Conservation (phyloP, 75 land plant genomes). For the Selaginella moellendorffii region DNA sequence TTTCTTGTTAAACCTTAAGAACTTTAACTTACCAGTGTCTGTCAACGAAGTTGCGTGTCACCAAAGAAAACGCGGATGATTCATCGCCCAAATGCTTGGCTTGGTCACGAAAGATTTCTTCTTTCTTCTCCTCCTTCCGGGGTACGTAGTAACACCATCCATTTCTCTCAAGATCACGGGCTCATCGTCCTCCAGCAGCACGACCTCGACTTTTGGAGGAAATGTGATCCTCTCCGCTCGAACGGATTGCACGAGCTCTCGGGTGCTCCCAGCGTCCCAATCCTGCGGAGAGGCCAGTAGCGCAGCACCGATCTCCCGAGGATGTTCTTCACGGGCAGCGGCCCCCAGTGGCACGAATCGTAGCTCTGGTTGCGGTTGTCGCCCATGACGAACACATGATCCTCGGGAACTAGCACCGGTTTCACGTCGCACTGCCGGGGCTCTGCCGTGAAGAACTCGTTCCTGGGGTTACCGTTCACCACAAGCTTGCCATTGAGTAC, state of each 20-base stretch:
- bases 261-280: too few relatives aligned
- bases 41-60: too few relatives aligned
- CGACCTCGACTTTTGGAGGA: background rate
- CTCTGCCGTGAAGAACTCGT: background rate
- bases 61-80: too few relatives aligned
- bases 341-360: constrained; percentile 3
- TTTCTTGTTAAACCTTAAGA: too few relatives aligned
- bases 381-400: constrained; percentile 3
- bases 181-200: background rate
- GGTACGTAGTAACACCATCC: too few relatives aligned
- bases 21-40: too few relatives aligned
- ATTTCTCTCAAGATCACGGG: too few relatives aligned
- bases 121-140: too few relatives aligned
- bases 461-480: background rate
- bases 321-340: constrained; percentile 5
- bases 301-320: background rate
- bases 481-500: background rate
- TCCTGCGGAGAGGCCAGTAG: background rate
- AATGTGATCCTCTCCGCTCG: background rate
- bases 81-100: too few relatives aligned
- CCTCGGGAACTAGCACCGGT: background rate
- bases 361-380: constrained; percentile 7
- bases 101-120: too few relatives aligned
- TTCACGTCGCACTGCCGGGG: background rate
- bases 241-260: background rate